Base-by-base conservation (phyloP, 257 asterid species). In the Datura wrightii region DNA sequence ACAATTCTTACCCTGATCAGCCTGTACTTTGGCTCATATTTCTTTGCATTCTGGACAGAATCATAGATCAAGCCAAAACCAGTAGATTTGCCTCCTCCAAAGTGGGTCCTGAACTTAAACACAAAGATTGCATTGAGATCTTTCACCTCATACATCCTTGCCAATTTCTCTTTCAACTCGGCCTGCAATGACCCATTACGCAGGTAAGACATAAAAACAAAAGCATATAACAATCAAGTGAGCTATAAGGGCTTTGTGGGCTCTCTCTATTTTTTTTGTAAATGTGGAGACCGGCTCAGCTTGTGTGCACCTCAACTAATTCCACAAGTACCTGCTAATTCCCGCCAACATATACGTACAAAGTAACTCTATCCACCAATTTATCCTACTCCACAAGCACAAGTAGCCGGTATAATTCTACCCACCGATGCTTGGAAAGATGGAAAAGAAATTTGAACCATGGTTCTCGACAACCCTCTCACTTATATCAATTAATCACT, bases 51-150 rank as follows among this genome's bases (percentile, higher is more conserved):
- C 76, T 93, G 95, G 0, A 92, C 95, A 0, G 97, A 89, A 87
- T 94, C 98, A 46, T 94, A 95, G 76, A 95, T 94, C 94, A 93
- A 88, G 53, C 97, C 97, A 87, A 93, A 93, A 44, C 94, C 97
- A 71, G 97, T 93, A 1, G 96, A 92, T 86, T 93, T 93, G 60
- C 97, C 97, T 71, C 97, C 97, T 86, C 97, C 97, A 85, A 93
- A 93, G 88, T 93, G 97, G 10, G 97, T 93, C 86, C 95, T 86
- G 89, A 93, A 92, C 85, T 93, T 93, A 87, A 93, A 93, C 70
- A 93, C 97, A 11, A 93, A 93, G 60, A 93, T 93, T 67, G 92
- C 89, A 86, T 93, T 93, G 3, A 90, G 83, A 50, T 93, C 97
- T 36, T 89, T 93, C 50, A 91, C 97, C 83, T 91, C 97, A 10